phyloP scores from a whole-genome alignment of 352 stramenopile species.

The Pythium phragmiticola region DNA sequence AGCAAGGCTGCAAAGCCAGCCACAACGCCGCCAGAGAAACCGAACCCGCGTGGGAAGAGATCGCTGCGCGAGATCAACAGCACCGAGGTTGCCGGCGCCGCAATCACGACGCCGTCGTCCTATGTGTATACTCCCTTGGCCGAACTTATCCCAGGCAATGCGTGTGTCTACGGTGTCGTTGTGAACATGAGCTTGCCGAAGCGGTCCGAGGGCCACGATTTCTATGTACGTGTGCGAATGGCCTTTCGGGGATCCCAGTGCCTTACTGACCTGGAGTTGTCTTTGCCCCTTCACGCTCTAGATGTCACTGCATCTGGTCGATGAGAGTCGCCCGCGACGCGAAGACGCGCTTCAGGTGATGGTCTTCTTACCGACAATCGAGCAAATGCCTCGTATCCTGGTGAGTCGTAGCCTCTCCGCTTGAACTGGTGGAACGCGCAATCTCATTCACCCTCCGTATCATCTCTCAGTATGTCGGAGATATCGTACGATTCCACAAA shows the following conservation, averaged over 20 bases:
- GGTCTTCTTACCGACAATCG: constrained; percentile 59
- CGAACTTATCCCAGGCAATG: constrained; percentile 55
- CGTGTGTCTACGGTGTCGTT: constrained; percentile 67
- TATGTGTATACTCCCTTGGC: constrained; percentile 64
- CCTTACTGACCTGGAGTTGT: background rate
- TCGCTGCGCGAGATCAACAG: constrained; percentile 34
- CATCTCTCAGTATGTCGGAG: constrained; percentile 50
- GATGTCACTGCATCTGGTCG: constrained; percentile 71
- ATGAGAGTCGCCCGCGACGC: constrained; percentile 56
- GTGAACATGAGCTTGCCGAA: constrained; percentile 77
- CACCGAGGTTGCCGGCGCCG: background rate
- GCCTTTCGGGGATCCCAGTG: constrained; percentile 3
- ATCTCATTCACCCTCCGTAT: background rate
- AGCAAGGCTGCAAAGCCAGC: background rate
- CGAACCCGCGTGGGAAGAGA: constrained; percentile 48
- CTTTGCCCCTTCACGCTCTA: constrained; percentile 18
- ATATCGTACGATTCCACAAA: constrained; percentile 80
- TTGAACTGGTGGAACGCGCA: background rate
- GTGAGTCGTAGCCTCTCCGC: constrained; percentile 24
- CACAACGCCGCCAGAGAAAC: background rate
- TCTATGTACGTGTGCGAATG: constrained; percentile 38
- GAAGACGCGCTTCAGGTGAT: constrained; percentile 61
- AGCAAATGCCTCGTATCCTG: constrained; percentile 61
- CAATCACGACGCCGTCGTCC: constrained; percentile 23
- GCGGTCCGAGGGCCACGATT: constrained; percentile 54